Evolutionary conservation across 2,329 filamentous ascomycete genomes (phyloP).

Genomic region (Tolypocladium sp.): DNA sequence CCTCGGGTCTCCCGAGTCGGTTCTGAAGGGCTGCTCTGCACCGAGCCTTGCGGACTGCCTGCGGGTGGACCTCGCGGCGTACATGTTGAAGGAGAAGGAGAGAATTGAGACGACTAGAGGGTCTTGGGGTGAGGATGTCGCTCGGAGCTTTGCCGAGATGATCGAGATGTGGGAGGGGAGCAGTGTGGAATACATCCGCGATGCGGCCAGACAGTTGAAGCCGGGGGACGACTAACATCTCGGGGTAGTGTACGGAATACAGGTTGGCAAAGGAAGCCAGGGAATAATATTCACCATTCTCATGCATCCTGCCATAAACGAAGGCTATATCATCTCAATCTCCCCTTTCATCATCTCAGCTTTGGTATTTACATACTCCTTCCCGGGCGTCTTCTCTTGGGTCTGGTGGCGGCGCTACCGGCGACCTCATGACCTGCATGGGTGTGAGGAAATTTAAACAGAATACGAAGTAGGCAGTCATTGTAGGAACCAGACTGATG

Average conservation of each 20-base stretch:
- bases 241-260: background rate
- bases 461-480: too few species aligned
- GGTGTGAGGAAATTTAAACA: too few species aligned
- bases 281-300: background rate
- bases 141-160: background rate
- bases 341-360: background rate
- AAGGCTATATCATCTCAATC: background rate
- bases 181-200: background rate
- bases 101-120: rapidly evolving
- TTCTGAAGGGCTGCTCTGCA: background rate
- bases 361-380: background rate
- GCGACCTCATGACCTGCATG: too few species aligned
- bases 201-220: background rate
- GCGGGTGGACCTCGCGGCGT: background rate
- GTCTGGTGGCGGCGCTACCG: too few species aligned
- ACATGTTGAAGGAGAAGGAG: background rate
- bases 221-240: background rate
- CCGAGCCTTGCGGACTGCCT: background rate
- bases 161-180: background rate
- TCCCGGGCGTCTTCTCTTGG: background rate
- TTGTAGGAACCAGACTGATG: too few species aligned
- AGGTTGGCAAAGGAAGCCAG: background rate
- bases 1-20: background rate
- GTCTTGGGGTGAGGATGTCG: background rate
- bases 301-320: background rate